phyloP scores from a whole-genome alignment of 768 basidiomycete genomes.

The Melanogaster broomeanus region DNA sequence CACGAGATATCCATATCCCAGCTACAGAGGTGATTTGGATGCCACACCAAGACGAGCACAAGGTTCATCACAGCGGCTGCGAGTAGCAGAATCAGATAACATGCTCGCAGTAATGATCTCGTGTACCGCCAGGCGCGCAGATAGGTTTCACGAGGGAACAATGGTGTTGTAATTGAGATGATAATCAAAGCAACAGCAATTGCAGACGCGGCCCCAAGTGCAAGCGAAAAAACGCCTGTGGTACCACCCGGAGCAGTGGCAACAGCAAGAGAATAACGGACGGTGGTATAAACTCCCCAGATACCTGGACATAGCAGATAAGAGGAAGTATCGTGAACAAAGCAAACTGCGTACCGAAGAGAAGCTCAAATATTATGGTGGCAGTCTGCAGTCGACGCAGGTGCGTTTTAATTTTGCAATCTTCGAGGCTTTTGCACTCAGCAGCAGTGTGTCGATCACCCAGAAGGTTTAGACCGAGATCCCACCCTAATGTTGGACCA shows the following conservation, averaged over 20 bases:
- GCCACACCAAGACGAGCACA: slow-evolving; percentile 56
- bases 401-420: slow-evolving; percentile 27
- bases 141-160: slow-evolving; percentile 29
- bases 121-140: slow-evolving; percentile 9
- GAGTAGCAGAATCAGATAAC: slow-evolving; percentile 50
- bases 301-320: slow-evolving; percentile 35
- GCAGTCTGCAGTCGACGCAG: slow-evolving; percentile 36
- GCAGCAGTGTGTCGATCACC: slow-evolving; percentile 31
- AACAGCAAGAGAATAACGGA: slow-evolving; percentile 68
- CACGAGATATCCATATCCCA: slow-evolving; percentile 71
- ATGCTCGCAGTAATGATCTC: slow-evolving; percentile 36
- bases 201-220: slow-evolving; percentile 24
- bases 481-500: slow-evolving; percentile 30
- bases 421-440: slow-evolving; percentile 34
- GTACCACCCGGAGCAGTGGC: slow-evolving; percentile 44
- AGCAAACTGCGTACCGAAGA: slow-evolving; percentile 36
- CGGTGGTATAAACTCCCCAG: slow-evolving; percentile 63
- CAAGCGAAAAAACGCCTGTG: slow-evolving; percentile 36
- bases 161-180: slow-evolving; percentile 42
- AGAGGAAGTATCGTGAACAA: slow-evolving; percentile 1
- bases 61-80: slow-evolving; percentile 57
- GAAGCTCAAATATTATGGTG: slow-evolving; percentile 27
- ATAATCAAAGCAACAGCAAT: slow-evolving; percentile 26
- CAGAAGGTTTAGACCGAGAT: slow-evolving; percentile 30
- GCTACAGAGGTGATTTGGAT: slow-evolving; percentile 49